Conservation (phyloP, 2,329 filamentous ascomycete species). For the Fusarium citri region DNA sequence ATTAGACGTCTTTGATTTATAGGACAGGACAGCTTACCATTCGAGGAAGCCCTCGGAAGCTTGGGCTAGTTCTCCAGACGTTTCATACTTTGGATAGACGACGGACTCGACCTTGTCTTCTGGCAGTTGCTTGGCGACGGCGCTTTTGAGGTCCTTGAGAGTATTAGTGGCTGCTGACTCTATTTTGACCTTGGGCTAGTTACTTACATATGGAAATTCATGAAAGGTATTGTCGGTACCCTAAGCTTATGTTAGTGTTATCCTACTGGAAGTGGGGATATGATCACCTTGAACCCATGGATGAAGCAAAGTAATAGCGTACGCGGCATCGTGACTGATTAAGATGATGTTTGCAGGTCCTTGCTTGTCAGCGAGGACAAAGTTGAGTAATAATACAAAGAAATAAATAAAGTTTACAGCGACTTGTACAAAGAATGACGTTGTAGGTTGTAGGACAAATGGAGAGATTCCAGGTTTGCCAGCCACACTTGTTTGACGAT, state of each 20-base stretch:
- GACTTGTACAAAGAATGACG: slow-evolving; percentile 33
- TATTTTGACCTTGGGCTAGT: no score
- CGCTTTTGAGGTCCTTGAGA: slow-evolving; percentile 65
- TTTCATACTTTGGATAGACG: slow-evolving; percentile 79
- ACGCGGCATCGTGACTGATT: slow-evolving; percentile 53
- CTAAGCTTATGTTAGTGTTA: slow-evolving; percentile 48
- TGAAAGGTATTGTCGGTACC: slow-evolving; percentile 77
- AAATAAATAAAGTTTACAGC: slow-evolving; percentile 17
- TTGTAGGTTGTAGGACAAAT: slow-evolving; percentile 20
- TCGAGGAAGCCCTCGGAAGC: slow-evolving; percentile 59
- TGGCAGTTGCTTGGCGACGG: slow-evolving; percentile 68
- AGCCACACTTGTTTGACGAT: slow-evolving; percentile 34
- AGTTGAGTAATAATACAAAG: slow-evolving; percentile 9
- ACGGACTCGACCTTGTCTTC: slow-evolving; percentile 70
- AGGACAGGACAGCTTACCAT: slow-evolving; percentile 52
- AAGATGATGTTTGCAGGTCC: neutral
- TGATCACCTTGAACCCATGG: slow-evolving; percentile 74
- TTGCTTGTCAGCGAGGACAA: neutral
- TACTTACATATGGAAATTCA: slow-evolving; percentile 67
- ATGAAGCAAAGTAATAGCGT: slow-evolving; percentile 79
- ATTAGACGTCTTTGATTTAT: neutral
- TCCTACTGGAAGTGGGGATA: accelerated
- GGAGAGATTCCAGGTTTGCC: slow-evolving; percentile 41
- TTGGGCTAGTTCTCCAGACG: slow-evolving; percentile 72
- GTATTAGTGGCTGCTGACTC: neutral